These are phyloP conservation scores for Ophiobolus disseminans DNA, from an alignment of 2,329 filamentous ascomycete genomes.

Conservation along the genomic window DNA sequence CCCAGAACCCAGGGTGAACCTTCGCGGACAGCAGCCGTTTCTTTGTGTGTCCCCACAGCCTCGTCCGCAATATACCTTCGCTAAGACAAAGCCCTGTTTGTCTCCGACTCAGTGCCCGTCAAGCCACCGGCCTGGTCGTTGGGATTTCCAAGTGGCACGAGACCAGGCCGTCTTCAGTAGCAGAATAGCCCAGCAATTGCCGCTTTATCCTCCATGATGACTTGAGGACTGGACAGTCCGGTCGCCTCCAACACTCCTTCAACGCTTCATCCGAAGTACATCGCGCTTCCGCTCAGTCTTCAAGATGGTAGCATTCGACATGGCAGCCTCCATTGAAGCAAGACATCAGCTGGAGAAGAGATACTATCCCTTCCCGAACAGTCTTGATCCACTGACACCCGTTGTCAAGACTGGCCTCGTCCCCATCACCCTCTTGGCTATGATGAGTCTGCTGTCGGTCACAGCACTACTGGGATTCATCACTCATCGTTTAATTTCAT, in stretches of 20 bases:
- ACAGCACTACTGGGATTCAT: constrained; percentile 56
- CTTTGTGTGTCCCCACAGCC: constrained; percentile 6
- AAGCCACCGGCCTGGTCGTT: constrained; percentile 4
- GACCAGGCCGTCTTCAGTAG: constrained; percentile 1
- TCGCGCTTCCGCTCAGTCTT: constrained; percentile 2
- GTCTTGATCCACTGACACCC: constrained; percentile 39
- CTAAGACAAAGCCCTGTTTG: constrained; percentile 7
- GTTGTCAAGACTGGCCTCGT: constrained; percentile 53
- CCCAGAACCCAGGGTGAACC: constrained; percentile 3
- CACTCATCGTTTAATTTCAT: constrained; percentile 60
- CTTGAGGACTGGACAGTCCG: constrained; percentile 17
- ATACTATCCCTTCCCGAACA: constrained; percentile 36
- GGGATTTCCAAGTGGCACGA: constrained; percentile 7
- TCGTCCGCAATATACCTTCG: constrained; percentile 3
- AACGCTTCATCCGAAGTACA: neutral
- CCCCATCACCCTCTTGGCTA: constrained; percentile 55
- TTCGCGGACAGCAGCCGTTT: constrained; percentile 9
- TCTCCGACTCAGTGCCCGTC: neutral
- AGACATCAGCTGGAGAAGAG: constrained; percentile 21
- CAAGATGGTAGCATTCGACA: constrained; percentile 19
- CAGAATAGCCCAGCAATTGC: constrained; percentile 4
- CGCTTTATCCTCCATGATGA: constrained; percentile 23
- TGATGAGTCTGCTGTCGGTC: constrained; percentile 57
- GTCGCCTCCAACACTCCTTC: constrained; percentile 3
- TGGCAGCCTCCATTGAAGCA: constrained; percentile 11